A percentile compares a stretch with the other conserved stretches of the same genome.
These are phyloP conservation scores for Candida piceae DNA, from an alignment of 805 yeast species.

Conservation along the genomic window DNA sequence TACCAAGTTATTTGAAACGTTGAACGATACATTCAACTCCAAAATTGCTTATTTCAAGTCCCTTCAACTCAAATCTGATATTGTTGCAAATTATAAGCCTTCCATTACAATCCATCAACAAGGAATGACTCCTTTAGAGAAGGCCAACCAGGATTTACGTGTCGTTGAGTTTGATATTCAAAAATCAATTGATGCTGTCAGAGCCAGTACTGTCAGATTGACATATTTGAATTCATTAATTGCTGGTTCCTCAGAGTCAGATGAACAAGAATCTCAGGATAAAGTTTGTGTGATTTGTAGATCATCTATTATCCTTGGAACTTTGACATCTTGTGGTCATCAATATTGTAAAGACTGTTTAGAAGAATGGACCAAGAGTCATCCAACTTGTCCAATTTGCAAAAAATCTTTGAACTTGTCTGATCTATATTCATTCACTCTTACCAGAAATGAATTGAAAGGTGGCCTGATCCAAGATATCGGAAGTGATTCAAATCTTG, in stretches of 20 bases:
- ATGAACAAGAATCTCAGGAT: slow-evolving; percentile 27
- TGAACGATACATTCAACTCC: slow-evolving; percentile 69
- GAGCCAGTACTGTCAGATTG: slow-evolving; percentile 35
- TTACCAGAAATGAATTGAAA: slow-evolving; percentile 45
- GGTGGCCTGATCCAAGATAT: slow-evolving; percentile 39
- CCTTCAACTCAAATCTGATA: slow-evolving; percentile 82
- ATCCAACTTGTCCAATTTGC: slow-evolving; percentile 76
- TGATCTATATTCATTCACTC: slow-evolving; percentile 68
- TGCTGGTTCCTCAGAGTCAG: slow-evolving; percentile 1
- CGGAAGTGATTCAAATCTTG: slow-evolving; percentile 5
- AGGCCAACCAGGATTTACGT: slow-evolving; percentile 16
- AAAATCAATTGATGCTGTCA: slow-evolving; percentile 16
- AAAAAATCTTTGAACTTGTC: slow-evolving; percentile 43
- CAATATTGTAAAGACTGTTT: slow-evolving; percentile 82
- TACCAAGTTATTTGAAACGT: slow-evolving; percentile 43
- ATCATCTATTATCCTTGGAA: slow-evolving; percentile 62
- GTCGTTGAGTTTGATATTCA: slow-evolving; percentile 11
- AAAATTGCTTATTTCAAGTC: slow-evolving; percentile 79
- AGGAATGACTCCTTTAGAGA: slow-evolving; percentile 16
- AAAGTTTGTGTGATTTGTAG: slow-evolving; percentile 76
- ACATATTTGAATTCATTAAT: slow-evolving; percentile 44
- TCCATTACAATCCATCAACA: slow-evolving; percentile 10
- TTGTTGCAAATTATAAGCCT: slow-evolving; percentile 50
- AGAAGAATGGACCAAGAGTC: slow-evolving; percentile 56
- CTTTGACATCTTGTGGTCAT: slow-evolving; percentile 89